Evolutionary conservation across 352 stramenopile species (phyloP).

Genomic region (Globisporangium solare): DNA sequence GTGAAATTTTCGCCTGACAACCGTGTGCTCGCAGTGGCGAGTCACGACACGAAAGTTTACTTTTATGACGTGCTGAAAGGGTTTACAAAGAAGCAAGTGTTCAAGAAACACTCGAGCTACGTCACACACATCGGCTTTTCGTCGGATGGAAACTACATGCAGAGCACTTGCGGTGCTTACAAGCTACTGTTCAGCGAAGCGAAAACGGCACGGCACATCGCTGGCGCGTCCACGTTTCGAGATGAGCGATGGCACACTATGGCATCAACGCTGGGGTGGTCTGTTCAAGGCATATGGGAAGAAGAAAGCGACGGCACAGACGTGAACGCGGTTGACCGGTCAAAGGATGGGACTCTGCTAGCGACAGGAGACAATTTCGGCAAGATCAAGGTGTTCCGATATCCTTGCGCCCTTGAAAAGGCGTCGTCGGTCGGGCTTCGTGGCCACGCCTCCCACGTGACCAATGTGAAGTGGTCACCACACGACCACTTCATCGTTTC

Average conservation of each 20-base stretch:
- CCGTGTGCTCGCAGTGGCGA: slow-evolving; percentile 53
- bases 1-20: slow-evolving; percentile 71
- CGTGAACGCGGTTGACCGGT: slow-evolving; percentile 70
- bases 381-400: slow-evolving; percentile 87
- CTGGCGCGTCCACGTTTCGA: slow-evolving; percentile 67
- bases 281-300: slow-evolving; percentile 89
- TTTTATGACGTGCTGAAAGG: slow-evolving; percentile 73
- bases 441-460: slow-evolving; percentile 80
- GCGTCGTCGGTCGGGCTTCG: slow-evolving; percentile 46
- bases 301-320: slow-evolving; percentile 71
- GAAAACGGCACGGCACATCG: slow-evolving; percentile 56
- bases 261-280: slow-evolving; percentile 85
- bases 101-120: slow-evolving; percentile 79
- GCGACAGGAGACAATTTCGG: slow-evolving; percentile 80
- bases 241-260: slow-evolving; percentile 90
- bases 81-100: slow-evolving; percentile 55
- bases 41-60: slow-evolving; percentile 73
- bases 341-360: slow-evolving; percentile 55
- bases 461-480: slow-evolving; percentile 60
- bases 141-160: slow-evolving; percentile 50
- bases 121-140: slow-evolving; percentile 80
- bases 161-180: slow-evolving; percentile 78
- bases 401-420: slow-evolving; percentile 64
- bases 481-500: slow-evolving; percentile 64
- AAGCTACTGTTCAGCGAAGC: slow-evolving; percentile 90